phyloP scores from a whole-genome alignment of 2,329 filamentous ascomycete genomes.

The Hypoxylon sp. region DNA sequence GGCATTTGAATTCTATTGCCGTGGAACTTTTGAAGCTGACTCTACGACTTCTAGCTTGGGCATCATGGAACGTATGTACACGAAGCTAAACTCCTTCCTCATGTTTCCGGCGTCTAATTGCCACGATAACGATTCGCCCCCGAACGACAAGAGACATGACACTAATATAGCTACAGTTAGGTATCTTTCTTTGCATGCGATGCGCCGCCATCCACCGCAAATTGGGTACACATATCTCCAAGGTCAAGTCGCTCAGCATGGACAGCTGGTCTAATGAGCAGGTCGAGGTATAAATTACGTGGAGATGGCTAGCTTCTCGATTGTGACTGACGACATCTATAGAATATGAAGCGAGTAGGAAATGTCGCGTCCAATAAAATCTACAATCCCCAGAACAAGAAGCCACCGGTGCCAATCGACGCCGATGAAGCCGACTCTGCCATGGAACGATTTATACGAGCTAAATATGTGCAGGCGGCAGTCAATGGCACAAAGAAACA shows the following conservation, averaged over 20 bases:
- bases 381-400: slow-evolving; percentile 88
- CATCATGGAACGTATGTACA: slow-evolving; percentile 89
- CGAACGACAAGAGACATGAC: slow-evolving; percentile 16
- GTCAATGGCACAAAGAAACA: slow-evolving; percentile 54
- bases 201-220: slow-evolving; percentile 96
- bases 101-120: background rate
- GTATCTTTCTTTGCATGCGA: slow-evolving; percentile 97
- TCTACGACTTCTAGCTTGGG: slow-evolving; percentile 76
- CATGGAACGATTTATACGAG: slow-evolving; percentile 94
- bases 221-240: slow-evolving; percentile 96
- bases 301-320: slow-evolving; percentile 1
- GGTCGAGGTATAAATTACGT: slow-evolving; percentile 80
- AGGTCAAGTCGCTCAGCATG: slow-evolving; percentile 99
- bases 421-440: slow-evolving; percentile 91
- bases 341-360: slow-evolving; percentile 96
- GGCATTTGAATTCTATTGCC: background rate
- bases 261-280: slow-evolving; percentile 97
- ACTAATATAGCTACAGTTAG: slow-evolving; percentile 70
- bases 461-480: slow-evolving; percentile 81
- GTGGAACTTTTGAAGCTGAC: slow-evolving; percentile 21
- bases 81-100: slow-evolving; percentile 20
- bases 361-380: slow-evolving; percentile 87
- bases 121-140: slow-evolving; percentile 10
- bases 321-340: slow-evolving; percentile 40
- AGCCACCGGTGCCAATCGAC: slow-evolving; percentile 87